These are phyloP conservation scores for Myxozyma geophila DNA, from an alignment of 805 yeast genomes.

Conservation along the genomic window DNA sequence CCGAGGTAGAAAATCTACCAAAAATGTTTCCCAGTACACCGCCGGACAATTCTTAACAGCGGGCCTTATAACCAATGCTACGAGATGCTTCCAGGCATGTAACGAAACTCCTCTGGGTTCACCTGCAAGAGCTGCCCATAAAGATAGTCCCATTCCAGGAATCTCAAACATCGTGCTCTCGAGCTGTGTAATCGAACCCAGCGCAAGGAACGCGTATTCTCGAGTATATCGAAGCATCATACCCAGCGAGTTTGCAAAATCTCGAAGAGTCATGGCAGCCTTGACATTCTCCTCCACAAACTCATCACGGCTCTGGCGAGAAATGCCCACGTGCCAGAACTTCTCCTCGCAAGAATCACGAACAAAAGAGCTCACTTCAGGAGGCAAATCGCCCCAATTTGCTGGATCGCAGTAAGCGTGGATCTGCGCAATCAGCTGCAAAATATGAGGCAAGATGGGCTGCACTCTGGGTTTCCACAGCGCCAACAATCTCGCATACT, in stretches of 20 bases:
- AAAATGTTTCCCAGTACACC: slow-evolving; percentile 65
- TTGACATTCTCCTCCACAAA: slow-evolving; percentile 92
- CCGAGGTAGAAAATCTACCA: slow-evolving; percentile 78
- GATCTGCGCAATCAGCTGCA: slow-evolving; percentile 84
- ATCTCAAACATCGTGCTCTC: slow-evolving; percentile 88
- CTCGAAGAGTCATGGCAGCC: slow-evolving; percentile 91
- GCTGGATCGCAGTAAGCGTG: slow-evolving; percentile 93
- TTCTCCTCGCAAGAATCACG: slow-evolving; percentile 85
- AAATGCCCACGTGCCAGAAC: slow-evolving; percentile 98
- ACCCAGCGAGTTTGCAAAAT: slow-evolving; percentile 97
- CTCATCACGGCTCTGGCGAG: slow-evolving; percentile 90
- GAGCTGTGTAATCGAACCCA: slow-evolving; percentile 85
- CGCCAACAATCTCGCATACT: slow-evolving; percentile 67
- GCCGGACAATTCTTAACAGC: slow-evolving; percentile 88
- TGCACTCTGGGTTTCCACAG: slow-evolving; percentile 93
- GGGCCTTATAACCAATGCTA: slow-evolving; percentile 83
- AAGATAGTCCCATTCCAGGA: slow-evolving; percentile 73
- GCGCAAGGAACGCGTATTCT: slow-evolving; percentile 89
- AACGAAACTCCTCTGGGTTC: slow-evolving; percentile 83
- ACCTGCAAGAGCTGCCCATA: slow-evolving; percentile 89
- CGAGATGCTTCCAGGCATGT: slow-evolving; percentile 97
- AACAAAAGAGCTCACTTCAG: slow-evolving; percentile 91
- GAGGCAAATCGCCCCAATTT: slow-evolving; percentile 87
- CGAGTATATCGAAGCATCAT: slow-evolving; percentile 94
- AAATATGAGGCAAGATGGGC: slow-evolving; percentile 87